Base-by-base conservation (phyloP, 768 basidiomycete genomes). In the Pulveroboletus ravenelii region DNA sequence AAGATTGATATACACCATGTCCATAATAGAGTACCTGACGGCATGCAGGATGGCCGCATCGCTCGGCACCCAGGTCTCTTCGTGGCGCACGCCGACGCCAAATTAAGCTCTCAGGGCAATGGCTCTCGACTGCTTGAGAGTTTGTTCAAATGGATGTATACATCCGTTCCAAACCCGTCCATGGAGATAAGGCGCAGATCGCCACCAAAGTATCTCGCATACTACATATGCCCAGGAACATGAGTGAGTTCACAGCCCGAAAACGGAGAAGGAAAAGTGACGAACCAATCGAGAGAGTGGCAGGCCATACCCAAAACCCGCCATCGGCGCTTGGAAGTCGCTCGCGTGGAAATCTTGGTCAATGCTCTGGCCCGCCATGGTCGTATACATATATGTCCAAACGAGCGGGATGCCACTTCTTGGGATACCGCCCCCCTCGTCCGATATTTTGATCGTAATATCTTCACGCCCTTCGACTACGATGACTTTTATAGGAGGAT, bases 331-430 rank as follows among this genome's bases (percentile, higher is more conserved):
- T 65, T 92, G 89, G 70, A 98, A 97, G 68, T 99, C 93, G 50
- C 83, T 87, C 46, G 81, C 63, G 18, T 62, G 80, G 60, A 93
- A 89, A 55, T 90, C 82, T 68, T 85, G 82, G 58, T 85, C 86
- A 48, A 90, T 78, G 23, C 77, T 79, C 68, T 85, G 80, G 14
- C 79, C 76, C 54, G 74, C 73, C 89, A 89, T 88, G 7, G 87
- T 93, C 40, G 90, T 92, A 59, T 92, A 92, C 91, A 97, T 96
- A 67, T 94, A 98, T 55, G 95, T 99, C 96, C 96, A 99, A 47
- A 99, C 95, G 46, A 95, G 77, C 12, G 93, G 92, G 18, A 97
- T 86, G 0, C 89, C 91, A 55, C 77, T 87, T 72, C 74, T 71
- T 25, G 93, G 81, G 49, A 99, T 97, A 0, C 95, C 62, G 6